Evolutionary conservation across 1,284 basidiomycete genomes (phyloP).

Genomic region (Ceratobasidium papillatum): DNA sequence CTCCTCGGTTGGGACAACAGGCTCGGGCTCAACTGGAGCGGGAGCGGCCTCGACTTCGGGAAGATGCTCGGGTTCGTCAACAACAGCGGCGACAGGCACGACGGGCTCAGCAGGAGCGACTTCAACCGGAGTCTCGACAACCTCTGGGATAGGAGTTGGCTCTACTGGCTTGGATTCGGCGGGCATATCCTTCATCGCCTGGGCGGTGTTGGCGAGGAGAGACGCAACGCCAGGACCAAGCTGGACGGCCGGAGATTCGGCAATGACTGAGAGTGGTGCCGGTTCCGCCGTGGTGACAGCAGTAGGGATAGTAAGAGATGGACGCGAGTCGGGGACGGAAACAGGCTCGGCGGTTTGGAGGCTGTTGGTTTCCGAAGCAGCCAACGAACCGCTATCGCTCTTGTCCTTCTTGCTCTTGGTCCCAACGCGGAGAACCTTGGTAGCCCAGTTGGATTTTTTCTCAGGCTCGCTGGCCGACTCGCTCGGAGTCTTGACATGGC

Average conservation of each 20-base stretch:
- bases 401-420: constrained; percentile 36
- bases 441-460: constrained; percentile 31
- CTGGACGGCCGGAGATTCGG: constrained; percentile 24
- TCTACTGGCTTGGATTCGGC: constrained; percentile 20
- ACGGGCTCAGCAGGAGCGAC: background rate
- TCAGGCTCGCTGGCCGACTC: constrained; percentile 18
- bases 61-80: constrained; percentile 1
- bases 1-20: background rate
- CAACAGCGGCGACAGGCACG: background rate
- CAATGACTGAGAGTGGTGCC: constrained; percentile 37
- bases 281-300: background rate
- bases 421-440: constrained; percentile 21
- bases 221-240: background rate
- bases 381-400: constrained; percentile 1
- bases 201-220: background rate
- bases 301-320: constrained; percentile 14
- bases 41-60: background rate
- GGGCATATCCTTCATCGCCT: background rate
- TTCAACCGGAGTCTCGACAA: constrained; percentile 3
- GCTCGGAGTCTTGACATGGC: constrained; percentile 30
- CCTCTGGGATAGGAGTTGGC: background rate
- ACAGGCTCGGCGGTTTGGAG: constrained; percentile 5
- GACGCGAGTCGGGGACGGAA: constrained; percentile 21
- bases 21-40: background rate
- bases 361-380: background rate